These are phyloP conservation scores for Ogataea paraovalis DNA, from an alignment of 805 yeast genomes.

Conservation along the genomic window DNA sequence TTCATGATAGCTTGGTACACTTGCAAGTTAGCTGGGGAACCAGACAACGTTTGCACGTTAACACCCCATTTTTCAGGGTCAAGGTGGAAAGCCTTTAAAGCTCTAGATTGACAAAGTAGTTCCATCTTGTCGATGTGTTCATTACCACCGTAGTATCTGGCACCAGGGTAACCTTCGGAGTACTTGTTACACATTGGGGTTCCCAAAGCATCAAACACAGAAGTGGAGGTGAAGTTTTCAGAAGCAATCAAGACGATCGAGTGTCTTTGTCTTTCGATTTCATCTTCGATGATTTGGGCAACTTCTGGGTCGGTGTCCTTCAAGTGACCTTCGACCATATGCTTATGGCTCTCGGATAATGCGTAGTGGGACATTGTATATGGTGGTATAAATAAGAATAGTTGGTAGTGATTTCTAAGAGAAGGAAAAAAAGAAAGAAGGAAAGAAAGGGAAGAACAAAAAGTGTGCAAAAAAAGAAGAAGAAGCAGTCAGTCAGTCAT, in stretches of 20 bases:
- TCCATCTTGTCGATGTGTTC: constrained; percentile 92
- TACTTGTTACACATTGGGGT: constrained; percentile 97
- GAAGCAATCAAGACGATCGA: constrained; percentile 92
- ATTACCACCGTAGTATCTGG: constrained; percentile 97
- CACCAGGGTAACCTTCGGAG: constrained; percentile 98
- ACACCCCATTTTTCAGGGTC: constrained; percentile 92
- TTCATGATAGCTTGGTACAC: constrained; percentile 86
- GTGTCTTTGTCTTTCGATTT: constrained; percentile 81
- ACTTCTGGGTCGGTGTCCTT: constrained; percentile 76
- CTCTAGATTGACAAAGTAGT: constrained; percentile 84
- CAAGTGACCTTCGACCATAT: constrained; percentile 59
- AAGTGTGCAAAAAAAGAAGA: neutral
- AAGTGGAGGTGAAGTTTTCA: constrained; percentile 92
- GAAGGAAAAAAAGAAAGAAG: neutral
- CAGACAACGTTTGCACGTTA: constrained; percentile 91
- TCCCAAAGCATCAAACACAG: constrained; percentile 92
- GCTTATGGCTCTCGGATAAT: constrained; percentile 60
- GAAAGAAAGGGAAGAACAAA: neutral
- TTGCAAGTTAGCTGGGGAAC: constrained; percentile 95
- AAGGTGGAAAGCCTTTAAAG: constrained; percentile 75
- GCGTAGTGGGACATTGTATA: constrained; percentile 44
- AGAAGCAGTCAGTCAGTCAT: neutral
- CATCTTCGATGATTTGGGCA: constrained; percentile 67
- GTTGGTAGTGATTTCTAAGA: neutral
- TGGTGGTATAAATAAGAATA: constrained; percentile 5